phyloP scores from a whole-genome alignment of 768 basidiomycete species.

The Gloeopeniophorella convolvens region DNA sequence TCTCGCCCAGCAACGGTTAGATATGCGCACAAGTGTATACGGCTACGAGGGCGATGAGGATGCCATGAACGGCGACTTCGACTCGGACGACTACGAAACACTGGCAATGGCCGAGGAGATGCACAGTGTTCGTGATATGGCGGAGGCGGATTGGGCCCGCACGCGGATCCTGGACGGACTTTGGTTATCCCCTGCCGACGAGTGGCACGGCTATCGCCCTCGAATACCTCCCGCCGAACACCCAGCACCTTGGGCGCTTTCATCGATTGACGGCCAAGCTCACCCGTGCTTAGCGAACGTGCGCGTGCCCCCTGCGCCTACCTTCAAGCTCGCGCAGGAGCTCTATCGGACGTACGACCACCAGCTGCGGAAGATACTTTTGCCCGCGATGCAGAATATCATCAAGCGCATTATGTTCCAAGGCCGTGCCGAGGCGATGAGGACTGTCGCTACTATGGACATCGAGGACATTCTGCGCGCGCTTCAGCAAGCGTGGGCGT shows the following conservation, averaged over 20 bases:
- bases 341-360: constrained; percentile 52
- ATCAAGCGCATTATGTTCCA: constrained; percentile 62
- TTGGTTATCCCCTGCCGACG: constrained; percentile 71
- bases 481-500: constrained; percentile 52
- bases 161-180: constrained; percentile 65
- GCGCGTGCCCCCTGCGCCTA: constrained; percentile 50
- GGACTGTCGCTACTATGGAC: constrained; percentile 47
- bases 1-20: constrained; percentile 45
- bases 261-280: constrained; percentile 21
- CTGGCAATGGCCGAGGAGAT: constrained; percentile 42
- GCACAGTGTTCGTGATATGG: constrained; percentile 43
- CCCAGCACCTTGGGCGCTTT: constrained; percentile 60
- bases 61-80: constrained; percentile 10
- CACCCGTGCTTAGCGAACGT: constrained; percentile 48
- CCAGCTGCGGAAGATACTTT: constrained; percentile 52
- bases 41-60: constrained; percentile 30
- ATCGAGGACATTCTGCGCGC: constrained; percentile 54
- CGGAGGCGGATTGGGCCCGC: constrained; percentile 67
- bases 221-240: constrained; percentile 27
- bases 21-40: constrained; percentile 31
- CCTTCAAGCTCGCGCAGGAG: constrained; percentile 56
- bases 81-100: constrained; percentile 21
- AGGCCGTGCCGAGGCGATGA: constrained; percentile 51
- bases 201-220: constrained; percentile 44
- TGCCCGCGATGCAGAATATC: constrained; percentile 63